Conservation (phyloP, 1,284 basidiomycete genomes). For the Papiliotrema fonsecae region DNA sequence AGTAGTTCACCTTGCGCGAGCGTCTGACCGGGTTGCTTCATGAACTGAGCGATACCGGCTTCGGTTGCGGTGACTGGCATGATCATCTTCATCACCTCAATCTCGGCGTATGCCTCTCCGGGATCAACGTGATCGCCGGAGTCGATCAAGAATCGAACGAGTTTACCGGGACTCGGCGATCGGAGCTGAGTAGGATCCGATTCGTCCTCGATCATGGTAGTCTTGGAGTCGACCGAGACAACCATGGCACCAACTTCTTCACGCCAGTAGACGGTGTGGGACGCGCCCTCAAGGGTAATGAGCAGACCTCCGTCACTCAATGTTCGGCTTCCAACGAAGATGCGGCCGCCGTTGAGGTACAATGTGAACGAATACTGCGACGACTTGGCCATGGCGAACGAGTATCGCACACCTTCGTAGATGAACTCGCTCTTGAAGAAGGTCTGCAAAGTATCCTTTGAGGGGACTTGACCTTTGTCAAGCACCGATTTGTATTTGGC, state of each 20-base stretch:
- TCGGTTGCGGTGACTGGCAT: slow-evolving; percentile 96
- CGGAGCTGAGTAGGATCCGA: slow-evolving; percentile 97
- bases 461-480: slow-evolving; percentile 93
- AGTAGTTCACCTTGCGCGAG: slow-evolving; percentile 97
- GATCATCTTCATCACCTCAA: slow-evolving; percentile 99
- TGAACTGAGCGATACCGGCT: slow-evolving; percentile 91
- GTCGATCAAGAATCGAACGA: slow-evolving; percentile 91
- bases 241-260: slow-evolving; percentile 95
- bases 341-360: slow-evolving; percentile 90
- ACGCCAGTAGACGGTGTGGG: slow-evolving; percentile 97
- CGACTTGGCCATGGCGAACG: slow-evolving; percentile 90
- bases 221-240: slow-evolving; percentile 93
- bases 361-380: slow-evolving; percentile 86
- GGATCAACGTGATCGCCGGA: slow-evolving; percentile 95
- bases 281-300: slow-evolving; percentile 84
- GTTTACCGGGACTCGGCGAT: slow-evolving; percentile 94
- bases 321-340: slow-evolving; percentile 80
- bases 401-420: slow-evolving; percentile 93
- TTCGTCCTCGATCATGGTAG: slow-evolving; percentile 97
- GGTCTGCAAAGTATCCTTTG: slow-evolving; percentile 90
- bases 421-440: slow-evolving; percentile 98
- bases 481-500: slow-evolving; percentile 91
- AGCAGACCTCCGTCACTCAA: slow-evolving; percentile 94
- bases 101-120: slow-evolving; percentile 96
- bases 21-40: slow-evolving; percentile 96